Evolutionary conservation across 768 basidiomycete species (phyloP).

Genomic region (Mrakia hoshinonis): DNA sequence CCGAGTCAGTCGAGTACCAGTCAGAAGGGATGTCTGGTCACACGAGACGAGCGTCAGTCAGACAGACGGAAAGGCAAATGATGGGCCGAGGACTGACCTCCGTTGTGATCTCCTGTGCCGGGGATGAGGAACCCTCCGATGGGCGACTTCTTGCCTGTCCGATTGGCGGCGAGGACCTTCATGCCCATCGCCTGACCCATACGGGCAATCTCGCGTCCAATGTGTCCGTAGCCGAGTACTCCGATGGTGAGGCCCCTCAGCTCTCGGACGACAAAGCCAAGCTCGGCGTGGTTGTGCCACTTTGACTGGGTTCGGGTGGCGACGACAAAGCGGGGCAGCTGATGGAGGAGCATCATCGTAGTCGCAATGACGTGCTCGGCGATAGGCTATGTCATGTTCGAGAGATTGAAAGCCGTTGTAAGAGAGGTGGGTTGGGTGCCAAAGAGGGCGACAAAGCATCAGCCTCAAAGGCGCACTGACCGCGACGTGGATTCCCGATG

Average conservation of each 20-base stretch:
- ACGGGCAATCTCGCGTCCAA: constrained; percentile 30
- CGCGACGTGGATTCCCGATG: constrained; percentile 31
- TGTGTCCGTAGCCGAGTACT: constrained; percentile 32
- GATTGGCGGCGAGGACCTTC: constrained; percentile 29
- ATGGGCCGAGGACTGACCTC: constrained; percentile 17
- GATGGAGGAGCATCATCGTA: constrained; percentile 28
- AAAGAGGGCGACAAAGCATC: not conserved
- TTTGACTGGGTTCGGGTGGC: not conserved
- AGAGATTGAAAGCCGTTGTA: not conserved
- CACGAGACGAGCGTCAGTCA: not conserved
- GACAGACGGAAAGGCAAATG: not conserved
- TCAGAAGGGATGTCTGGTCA: constrained; percentile 27
- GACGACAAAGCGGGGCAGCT: constrained; percentile 30
- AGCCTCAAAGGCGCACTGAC: not conserved
- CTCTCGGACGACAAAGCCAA: constrained; percentile 27
- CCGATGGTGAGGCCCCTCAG: constrained; percentile 30
- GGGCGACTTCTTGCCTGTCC: constrained; percentile 25
- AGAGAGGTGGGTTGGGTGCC: not conserved
- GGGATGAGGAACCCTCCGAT: constrained; percentile 30
- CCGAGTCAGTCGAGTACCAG: constrained; percentile 29
- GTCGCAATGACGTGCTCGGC: constrained; percentile 30
- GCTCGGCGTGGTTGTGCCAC: constrained; percentile 1
- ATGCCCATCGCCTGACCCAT: constrained; percentile 31
- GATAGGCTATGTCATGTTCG: not conserved
- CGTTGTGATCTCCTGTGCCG: constrained; percentile 30